A percentile compares a stretch with the other conserved stretches of the same genome.
phyloP scores from a whole-genome alignment of 192 early-diverging fungal genomes.

The Podila clonocystis region DNA sequence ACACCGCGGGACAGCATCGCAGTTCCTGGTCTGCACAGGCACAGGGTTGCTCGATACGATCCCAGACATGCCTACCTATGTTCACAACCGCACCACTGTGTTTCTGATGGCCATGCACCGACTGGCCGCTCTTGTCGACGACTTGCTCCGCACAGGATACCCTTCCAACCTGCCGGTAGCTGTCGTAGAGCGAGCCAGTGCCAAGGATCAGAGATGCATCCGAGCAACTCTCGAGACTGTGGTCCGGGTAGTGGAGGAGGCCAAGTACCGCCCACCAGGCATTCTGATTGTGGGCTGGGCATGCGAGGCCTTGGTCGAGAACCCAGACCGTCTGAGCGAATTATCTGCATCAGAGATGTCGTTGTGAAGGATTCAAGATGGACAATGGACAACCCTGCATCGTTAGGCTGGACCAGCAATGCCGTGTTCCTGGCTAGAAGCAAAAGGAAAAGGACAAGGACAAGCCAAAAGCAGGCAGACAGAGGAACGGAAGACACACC shows the following conservation, averaged over 20 bases:
- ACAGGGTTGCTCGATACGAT: constrained; percentile 77
- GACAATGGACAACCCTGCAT: not conserved
- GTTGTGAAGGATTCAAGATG: not conserved
- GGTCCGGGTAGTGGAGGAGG: constrained; percentile 66
- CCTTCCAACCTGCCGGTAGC: constrained; percentile 80
- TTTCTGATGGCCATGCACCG: constrained; percentile 88
- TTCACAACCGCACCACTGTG: constrained; percentile 76
- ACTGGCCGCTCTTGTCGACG: constrained; percentile 64
- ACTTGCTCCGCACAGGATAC: constrained; percentile 67
- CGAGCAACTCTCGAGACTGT: constrained; percentile 74
- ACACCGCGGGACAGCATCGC: constrained; percentile 85
- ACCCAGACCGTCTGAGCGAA: constrained; percentile 11
- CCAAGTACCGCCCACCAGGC: constrained; percentile 79
- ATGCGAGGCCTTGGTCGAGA: constrained; percentile 31
- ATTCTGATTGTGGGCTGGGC: constrained; percentile 80
- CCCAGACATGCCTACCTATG: constrained; percentile 80
- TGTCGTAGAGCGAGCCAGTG: constrained; percentile 86
- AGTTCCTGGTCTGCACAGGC: constrained; percentile 85
- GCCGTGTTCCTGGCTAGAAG: not conserved
- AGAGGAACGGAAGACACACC: too few relatives aligned
- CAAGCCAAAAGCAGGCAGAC: too few relatives aligned
- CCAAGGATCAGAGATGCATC: constrained; percentile 79
- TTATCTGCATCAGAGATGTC: not conserved
- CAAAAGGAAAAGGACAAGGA: not conserved
- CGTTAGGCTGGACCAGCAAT: not conserved